phyloP scores from a whole-genome alignment of 768 basidiomycete genomes.

The Podaxis sp. region DNA sequence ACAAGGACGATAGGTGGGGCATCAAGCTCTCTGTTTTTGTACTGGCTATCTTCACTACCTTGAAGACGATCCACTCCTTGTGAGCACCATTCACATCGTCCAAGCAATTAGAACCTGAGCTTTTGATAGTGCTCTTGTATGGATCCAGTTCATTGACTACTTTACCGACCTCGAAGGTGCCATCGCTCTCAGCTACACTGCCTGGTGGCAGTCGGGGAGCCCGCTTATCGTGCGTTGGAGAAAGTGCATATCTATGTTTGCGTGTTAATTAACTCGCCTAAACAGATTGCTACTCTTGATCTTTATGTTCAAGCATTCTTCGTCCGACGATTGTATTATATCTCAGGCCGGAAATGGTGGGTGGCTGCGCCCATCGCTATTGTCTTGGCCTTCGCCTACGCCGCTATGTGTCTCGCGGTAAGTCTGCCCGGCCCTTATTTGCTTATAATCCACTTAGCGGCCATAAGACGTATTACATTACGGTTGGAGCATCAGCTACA shows the following conservation, averaged over 20 bases:
- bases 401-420: constrained; percentile 30
- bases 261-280: not conserved
- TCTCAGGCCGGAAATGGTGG: constrained; percentile 25
- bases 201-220: constrained; percentile 34
- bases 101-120: not conserved
- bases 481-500: constrained; percentile 17
- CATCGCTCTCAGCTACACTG: constrained; percentile 28
- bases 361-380: constrained; percentile 25
- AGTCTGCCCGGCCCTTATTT: constrained; percentile 7
- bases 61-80: constrained; percentile 34
- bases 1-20: constrained; percentile 23
- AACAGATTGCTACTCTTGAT: constrained; percentile 30
- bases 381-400: constrained; percentile 29
- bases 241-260: not conserved
- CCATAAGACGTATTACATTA: constrained; percentile 29
- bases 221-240: constrained; percentile 26
- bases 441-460: not conserved
- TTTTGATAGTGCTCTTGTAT: constrained; percentile 27
- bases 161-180: constrained; percentile 31
- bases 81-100: constrained; percentile 17
- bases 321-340: constrained; percentile 29
- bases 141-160: constrained; percentile 30
- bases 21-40: constrained; percentile 25
- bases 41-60: constrained; percentile 26
- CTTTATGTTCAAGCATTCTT: constrained; percentile 35